These are phyloP conservation scores for Cordia subcordata DNA, from an alignment of 257 asterid genomes.

Conservation along the genomic window DNA sequence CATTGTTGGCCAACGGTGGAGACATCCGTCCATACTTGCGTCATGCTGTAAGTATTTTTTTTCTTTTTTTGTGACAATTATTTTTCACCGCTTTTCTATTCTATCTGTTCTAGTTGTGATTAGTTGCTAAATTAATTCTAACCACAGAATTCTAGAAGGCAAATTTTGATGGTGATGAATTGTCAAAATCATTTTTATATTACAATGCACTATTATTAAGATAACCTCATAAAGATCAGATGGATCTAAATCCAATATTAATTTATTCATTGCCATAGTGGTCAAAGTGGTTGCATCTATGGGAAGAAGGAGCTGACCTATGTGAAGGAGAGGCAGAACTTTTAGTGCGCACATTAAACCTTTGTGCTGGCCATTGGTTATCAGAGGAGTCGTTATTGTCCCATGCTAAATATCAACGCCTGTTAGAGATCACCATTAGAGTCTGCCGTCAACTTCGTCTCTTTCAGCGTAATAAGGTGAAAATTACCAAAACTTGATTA, in stretches of 20 bases:
- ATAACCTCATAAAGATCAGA: too few species aligned
- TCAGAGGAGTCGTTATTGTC: conserved; percentile 26
- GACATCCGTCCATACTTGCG: conserved; percentile 44
- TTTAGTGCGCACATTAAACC: conserved; percentile 38
- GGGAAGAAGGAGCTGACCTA: conserved; percentile 19
- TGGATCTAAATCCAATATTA: too few species aligned
- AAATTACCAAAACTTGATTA: not conserved
- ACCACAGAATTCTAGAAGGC: too few species aligned
- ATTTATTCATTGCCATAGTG: too few species aligned
- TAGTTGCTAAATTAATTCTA: too few species aligned
- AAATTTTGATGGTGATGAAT: too few species aligned
- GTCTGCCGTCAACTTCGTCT: conserved; percentile 39
- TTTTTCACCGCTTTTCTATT: conserved; percentile 2
- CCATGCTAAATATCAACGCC: conserved; percentile 43
- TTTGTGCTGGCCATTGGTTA: conserved; percentile 7
- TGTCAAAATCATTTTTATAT: too few species aligned
- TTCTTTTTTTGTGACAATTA: too few species aligned
- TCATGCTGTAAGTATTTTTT: conserved; percentile 38
- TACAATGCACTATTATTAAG: too few species aligned
- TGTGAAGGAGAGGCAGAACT: conserved; percentile 47
- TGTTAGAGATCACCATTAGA: conserved; percentile 26
- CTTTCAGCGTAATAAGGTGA: conserved; percentile 41
- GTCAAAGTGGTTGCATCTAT: conserved; percentile 55
- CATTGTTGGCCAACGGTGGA: conserved; percentile 49
- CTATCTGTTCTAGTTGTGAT: not conserved